These are phyloP conservation scores for Avena sativa DNA, from an alignment of 176 grass and related monocot genomes.

Conservation along the genomic window DNA sequence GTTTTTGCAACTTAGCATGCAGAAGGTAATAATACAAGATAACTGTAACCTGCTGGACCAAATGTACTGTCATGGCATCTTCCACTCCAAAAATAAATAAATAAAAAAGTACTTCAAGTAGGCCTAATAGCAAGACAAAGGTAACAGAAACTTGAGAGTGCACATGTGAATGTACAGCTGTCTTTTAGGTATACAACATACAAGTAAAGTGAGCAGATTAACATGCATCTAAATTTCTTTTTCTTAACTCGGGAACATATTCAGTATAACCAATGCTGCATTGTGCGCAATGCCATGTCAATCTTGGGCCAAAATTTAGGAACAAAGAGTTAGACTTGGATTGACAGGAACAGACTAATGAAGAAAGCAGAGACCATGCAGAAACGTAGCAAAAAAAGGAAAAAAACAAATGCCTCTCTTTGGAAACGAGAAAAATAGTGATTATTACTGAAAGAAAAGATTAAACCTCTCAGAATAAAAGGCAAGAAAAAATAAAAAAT, in stretches of 20 bases:
- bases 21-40: neutral
- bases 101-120: neutral
- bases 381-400: neutral
- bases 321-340: neutral
- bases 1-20: neutral
- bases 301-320: slow-evolving; percentile 2
- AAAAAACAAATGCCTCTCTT: slow-evolving; percentile 34
- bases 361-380: neutral
- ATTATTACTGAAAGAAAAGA: slow-evolving; percentile 21
- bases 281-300: neutral
- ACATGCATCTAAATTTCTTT: neutral
- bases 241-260: slow-evolving; percentile 11
- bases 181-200: neutral
- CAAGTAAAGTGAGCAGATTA: neutral
- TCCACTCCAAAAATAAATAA: neutral
- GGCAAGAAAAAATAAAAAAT: neutral
- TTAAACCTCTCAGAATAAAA: neutral
- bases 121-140: neutral
- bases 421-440: slow-evolving; percentile 7
- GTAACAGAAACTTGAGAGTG: neutral
- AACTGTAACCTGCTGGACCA: neutral
- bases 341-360: neutral
- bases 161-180: neutral
- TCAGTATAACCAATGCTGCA: slow-evolving; percentile 26
- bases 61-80: neutral